Evolutionary conservation across 371 early-diverging fungal species (phyloP).

Genomic region (Rhizopus stolonifer): DNA sequence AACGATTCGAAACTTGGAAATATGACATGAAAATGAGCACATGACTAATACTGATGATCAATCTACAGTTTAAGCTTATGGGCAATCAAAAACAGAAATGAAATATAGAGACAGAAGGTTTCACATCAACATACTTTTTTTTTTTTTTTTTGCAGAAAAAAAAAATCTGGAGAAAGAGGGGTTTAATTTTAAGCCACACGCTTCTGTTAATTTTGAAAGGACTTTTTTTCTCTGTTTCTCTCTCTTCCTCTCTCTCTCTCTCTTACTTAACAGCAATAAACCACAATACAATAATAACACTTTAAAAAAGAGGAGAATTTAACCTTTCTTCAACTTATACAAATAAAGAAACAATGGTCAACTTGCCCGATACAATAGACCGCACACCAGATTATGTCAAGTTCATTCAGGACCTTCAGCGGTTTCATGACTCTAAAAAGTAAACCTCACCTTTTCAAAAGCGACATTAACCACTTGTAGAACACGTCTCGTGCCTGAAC

Average conservation of each 20-base stretch:
- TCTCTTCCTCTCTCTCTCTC: background rate
- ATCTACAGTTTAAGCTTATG: too few relatives aligned
- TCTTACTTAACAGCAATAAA: background rate
- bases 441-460: too few relatives aligned
- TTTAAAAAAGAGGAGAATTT: constrained; percentile 9
- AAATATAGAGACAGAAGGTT: too few relatives aligned
- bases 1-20: constrained; percentile 46
- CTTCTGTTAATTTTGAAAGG: background rate
- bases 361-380: constrained; percentile 59
- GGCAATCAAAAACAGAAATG: too few relatives aligned
- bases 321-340: background rate
- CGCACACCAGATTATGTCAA: constrained; percentile 68
- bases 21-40: constrained; percentile 61
- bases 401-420: constrained; percentile 67
- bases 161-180: constrained; percentile 12
- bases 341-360: constrained; percentile 15
- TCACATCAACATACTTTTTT: too few relatives aligned
- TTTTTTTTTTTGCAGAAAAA: constrained; percentile 5
- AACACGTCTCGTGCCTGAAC: constrained; percentile 63
- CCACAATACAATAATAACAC: background rate
- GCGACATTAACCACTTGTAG: constrained; percentile 21
- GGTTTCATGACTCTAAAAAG: constrained; percentile 66
- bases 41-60: constrained; percentile 41
- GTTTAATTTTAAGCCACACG: constrained; percentile 2
- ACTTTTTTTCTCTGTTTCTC: background rate